Percentiles rank a stretch among this genome's conserved stretches.
phyloP scores from a whole-genome alignment of 306 rosid genomes.

The Echinosophora koreensis region DNA sequence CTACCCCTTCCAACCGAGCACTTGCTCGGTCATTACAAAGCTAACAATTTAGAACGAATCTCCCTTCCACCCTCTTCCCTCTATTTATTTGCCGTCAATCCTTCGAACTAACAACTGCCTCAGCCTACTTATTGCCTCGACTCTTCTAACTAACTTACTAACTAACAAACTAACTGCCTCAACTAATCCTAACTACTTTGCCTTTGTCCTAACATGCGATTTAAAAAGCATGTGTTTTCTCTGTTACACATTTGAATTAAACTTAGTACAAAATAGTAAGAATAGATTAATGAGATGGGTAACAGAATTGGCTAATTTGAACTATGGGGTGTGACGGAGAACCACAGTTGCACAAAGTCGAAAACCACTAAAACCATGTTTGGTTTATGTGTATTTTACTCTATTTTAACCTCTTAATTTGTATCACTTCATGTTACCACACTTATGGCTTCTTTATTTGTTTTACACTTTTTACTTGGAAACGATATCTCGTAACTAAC shows the following conservation, averaged over 20 bases:
- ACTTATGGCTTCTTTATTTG: not conserved
- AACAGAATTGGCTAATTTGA: constrained; percentile 9
- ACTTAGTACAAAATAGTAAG: not conserved
- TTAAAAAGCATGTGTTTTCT: constrained; percentile 1
- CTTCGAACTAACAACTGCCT: too few species aligned
- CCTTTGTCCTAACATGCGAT: not conserved
- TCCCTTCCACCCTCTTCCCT: too few species aligned
- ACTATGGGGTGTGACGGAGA: not conserved
- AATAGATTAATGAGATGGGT: not conserved
- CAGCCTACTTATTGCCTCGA: too few species aligned
- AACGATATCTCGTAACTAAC: not conserved
- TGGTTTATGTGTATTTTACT: constrained; percentile 4
- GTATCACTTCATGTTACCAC: constrained; percentile 2
- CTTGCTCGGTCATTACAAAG: too few species aligned
- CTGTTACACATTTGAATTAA: not conserved
- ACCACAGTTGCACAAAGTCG: not conserved
- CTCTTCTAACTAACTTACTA: too few species aligned
- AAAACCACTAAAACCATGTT: not conserved
- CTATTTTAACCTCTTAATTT: not conserved
- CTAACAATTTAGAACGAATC: too few species aligned
- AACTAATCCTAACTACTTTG: too few species aligned
- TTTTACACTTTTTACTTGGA: not conserved
- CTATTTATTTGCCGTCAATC: too few species aligned
- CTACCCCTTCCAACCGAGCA: too few species aligned
- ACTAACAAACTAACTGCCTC: too few species aligned